Base-by-base conservation (phyloP, 306 rosid species). In the Ormosia semicastrata region DNA sequence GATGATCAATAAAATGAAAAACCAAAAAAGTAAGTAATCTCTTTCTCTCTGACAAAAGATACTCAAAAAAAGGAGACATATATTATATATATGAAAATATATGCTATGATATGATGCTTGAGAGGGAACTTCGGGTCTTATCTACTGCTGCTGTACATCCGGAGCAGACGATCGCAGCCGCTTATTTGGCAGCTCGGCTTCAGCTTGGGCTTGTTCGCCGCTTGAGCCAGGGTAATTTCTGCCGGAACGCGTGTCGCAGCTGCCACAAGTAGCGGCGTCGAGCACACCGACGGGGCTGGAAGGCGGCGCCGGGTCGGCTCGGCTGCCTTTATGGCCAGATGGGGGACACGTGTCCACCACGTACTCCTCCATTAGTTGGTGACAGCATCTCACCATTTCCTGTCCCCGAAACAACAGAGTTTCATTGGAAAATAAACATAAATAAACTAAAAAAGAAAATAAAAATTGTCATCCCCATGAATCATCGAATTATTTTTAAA, bases 341-440 rank as follows among this genome's bases (percentile, higher is more conserved):
- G 80, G 18, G 2, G 75, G 85, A 85, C 97, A 91, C 90, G 91
- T 86, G 98, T 84, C 94, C 10, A 85, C 56, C 75, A 91, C 77
- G 57, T 89, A 77, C 86, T 84, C 88, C 71, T 86, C 88, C 98
- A 93, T 93, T 30, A 93, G 92, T 89, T 90, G 97, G 71, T 86
- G 93, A 90, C 98, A 93, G 93, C 92, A 83, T 85, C 87, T 88
- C 76, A 90, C 92, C 91, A 80, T 90, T 82, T 88, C 97, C 98
- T 91, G 90, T 79, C 56, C 83, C 84, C 71, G 50, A 76, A 56
- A 56, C 46, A 82, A 73, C 67, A 88, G 75, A 58, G 32, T 54
- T 85, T 75, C 71, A 75, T 68, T n/a, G 32, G 18, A 47, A 73
- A 37, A 53, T 13, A 64, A 62, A 24, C 49, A 29, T 5, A 77